A percentile compares a stretch with the other conserved stretches of the same genome.
Conservation (phyloP, 2,329 filamentous ascomycete species). For the Talaromyces sp. region DNA sequence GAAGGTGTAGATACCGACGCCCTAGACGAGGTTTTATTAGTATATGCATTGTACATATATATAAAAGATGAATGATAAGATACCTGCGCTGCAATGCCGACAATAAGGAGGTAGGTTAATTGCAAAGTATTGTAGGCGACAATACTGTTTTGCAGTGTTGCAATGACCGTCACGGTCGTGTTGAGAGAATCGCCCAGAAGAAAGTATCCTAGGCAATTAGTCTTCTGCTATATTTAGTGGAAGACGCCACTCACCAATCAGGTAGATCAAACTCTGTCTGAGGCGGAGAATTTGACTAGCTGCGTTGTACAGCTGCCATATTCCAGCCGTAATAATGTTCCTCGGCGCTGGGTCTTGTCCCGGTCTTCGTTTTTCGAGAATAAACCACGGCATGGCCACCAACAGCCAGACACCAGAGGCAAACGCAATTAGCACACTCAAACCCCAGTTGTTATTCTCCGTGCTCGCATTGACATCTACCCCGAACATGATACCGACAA, state of each 20-base stretch:
- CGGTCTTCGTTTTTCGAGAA: conserved; percentile 60
- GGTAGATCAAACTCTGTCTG: conserved; percentile 62
- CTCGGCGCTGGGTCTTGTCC: conserved; percentile 50
- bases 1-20: conserved; percentile 57
- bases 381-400: conserved; percentile 63
- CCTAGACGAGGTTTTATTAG: conserved; percentile 17
- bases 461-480: conserved; percentile 56
- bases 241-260: conserved; percentile 45
- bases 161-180: conserved; percentile 65
- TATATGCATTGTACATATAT: background rate
- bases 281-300: conserved; percentile 58
- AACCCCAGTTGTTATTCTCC: conserved; percentile 62
- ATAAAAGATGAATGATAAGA: background rate
- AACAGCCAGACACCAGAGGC: conserved; percentile 61
- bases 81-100: conserved; percentile 61
- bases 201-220: conserved; percentile 50
- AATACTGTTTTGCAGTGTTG: conserved; percentile 61
- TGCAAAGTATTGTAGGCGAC: conserved; percentile 62
- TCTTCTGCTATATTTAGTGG: background rate
- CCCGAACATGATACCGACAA: conserved; percentile 61
- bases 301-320: conserved; percentile 60
- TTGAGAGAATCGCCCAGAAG: conserved; percentile 66
- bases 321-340: conserved; percentile 52
- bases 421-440: conserved; percentile 63
- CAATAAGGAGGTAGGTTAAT: conserved; percentile 62